Conservation (phyloP, 768 basidiomycete genomes). For the Mycena sanguinolenta region DNA sequence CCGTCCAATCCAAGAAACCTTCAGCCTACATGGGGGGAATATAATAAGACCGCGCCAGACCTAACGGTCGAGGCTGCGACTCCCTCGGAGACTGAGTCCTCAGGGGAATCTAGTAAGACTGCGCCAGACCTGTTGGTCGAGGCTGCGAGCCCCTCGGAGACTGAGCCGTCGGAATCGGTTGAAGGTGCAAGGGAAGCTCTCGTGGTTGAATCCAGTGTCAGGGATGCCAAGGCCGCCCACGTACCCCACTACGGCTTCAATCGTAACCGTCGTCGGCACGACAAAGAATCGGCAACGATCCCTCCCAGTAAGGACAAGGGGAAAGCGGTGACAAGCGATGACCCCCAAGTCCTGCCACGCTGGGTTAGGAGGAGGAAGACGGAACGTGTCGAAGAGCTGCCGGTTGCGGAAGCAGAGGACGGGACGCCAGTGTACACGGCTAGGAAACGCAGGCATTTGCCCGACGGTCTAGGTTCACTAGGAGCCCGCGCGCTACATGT, state of each 20-base stretch:
- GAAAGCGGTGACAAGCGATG: slow-evolving; percentile 3
- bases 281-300: background rate
- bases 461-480: slow-evolving; percentile 4
- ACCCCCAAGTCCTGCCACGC: background rate
- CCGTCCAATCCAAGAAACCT: slow-evolving; percentile 27
- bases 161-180: too few species aligned
- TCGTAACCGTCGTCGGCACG: background rate
- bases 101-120: too few species aligned
- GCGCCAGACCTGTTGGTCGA: too few species aligned
- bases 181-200: background rate
- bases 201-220: background rate
- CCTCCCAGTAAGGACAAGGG: background rate
- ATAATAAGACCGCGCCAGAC: too few species aligned
- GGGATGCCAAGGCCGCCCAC: background rate
- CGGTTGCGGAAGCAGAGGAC: slow-evolving; percentile 8
- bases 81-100: too few species aligned
- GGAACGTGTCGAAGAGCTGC: background rate
- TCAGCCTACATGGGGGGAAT: too few species aligned
- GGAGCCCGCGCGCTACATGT: background rate
- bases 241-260: background rate
- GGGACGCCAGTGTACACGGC: slow-evolving; percentile 11
- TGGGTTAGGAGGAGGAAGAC: background rate
- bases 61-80: too few species aligned
- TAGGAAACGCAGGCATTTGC: slow-evolving; percentile 32
- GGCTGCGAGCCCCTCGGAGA: too few species aligned